Percentiles rank a stretch among this genome's conserved stretches.
phyloP scores from a whole-genome alignment of 345 rosid genomes.

The Populus deltoides region DNA sequence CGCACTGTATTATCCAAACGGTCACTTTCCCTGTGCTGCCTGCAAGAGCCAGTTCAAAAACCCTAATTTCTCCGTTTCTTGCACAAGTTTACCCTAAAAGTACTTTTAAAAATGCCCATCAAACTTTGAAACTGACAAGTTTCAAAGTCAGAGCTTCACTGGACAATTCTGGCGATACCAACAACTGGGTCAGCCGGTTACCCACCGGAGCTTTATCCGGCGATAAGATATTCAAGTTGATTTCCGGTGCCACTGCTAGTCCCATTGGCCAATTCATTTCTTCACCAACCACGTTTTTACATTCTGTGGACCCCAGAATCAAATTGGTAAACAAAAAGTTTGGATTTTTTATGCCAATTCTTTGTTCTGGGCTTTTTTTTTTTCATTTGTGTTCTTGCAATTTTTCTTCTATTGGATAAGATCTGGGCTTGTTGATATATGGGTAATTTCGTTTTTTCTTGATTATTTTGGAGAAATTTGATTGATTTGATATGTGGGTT shows the following conservation, averaged over 20 bases:
- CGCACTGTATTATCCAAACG: constrained; percentile 26
- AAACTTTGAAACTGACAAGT: constrained; percentile 16
- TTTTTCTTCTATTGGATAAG: no score
- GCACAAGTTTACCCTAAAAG: constrained; percentile 1
- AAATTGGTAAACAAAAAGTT: constrained; percentile 52
- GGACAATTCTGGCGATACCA: constrained; percentile 26
- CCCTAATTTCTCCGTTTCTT: constrained; percentile 8
- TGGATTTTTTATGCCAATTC: not conserved
- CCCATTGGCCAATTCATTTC: constrained; percentile 85
- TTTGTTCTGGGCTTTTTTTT: not conserved
- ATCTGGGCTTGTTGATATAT: no score
- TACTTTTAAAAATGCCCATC: constrained; percentile 13
- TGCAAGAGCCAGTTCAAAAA: constrained; percentile 28
- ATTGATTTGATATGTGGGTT: no score
- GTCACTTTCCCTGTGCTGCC: constrained; percentile 16
- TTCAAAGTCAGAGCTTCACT: constrained; percentile 37
- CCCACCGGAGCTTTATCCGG: constrained; percentile 59
- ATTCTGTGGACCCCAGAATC: constrained; percentile 80
- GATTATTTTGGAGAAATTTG: no score
- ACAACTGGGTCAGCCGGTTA: constrained; percentile 58
- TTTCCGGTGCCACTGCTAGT: constrained; percentile 74
- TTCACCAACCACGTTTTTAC: constrained; percentile 75
- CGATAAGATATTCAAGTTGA: constrained; percentile 68
- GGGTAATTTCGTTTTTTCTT: no score
- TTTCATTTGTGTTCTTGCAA: not conserved